phyloP scores from a whole-genome alignment of 23 red algal species.

The Gracilaria domingensis region DNA sequence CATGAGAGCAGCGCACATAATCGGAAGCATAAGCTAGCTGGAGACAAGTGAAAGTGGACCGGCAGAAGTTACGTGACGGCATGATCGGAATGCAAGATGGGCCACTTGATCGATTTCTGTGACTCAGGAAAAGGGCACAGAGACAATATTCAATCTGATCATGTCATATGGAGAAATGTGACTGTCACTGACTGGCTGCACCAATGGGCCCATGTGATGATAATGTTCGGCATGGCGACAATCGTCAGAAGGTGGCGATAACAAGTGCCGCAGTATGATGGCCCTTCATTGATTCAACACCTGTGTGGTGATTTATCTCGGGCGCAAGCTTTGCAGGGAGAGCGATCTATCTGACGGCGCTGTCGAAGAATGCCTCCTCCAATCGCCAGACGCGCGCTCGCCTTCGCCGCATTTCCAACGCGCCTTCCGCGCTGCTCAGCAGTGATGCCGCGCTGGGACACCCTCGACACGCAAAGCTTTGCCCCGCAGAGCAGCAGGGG shows the following conservation, averaged over 20 bases:
- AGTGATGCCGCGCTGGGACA: too few relatives aligned
- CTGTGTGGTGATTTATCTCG: too few relatives aligned
- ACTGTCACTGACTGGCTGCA: neutral
- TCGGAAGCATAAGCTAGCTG: neutral
- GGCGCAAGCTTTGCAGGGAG: too few relatives aligned
- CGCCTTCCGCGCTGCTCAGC: too few relatives aligned
- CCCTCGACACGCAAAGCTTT: too few relatives aligned
- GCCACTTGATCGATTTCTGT: neutral
- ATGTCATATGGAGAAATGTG: neutral
- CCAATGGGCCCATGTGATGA: neutral
- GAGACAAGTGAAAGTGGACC: neutral
- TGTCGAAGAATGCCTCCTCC: too few relatives aligned
- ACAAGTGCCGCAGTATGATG: neutral
- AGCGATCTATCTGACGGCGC: too few relatives aligned
- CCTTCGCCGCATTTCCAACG: too few relatives aligned
- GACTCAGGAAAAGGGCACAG: neutral
- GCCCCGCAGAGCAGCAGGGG: too few relatives aligned
- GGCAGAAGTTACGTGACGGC: neutral
- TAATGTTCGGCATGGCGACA: neutral
- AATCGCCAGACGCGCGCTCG: too few relatives aligned
- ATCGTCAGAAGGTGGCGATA: neutral
- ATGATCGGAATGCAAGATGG: too few relatives aligned
- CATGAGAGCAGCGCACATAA: neutral
- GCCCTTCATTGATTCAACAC: too few relatives aligned
- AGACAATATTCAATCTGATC: neutral